Base-by-base conservation (phyloP, 345 rosid species). In the Excoecaria agallocha region DNA sequence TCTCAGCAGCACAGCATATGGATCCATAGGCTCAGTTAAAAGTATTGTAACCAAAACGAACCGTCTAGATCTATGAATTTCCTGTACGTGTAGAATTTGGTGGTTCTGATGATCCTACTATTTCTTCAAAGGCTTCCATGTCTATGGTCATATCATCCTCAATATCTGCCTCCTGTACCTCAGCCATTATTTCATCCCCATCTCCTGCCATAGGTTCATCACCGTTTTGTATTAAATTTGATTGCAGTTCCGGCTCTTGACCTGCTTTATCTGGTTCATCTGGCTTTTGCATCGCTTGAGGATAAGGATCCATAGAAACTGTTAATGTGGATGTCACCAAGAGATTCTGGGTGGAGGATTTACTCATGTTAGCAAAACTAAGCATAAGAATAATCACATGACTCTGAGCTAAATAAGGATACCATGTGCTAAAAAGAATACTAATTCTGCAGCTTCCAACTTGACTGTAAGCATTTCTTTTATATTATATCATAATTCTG, bases 291-390 rank as follows among this genome's bases (percentile, higher is more conserved):
- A 38, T 78, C 62, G 71, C 70, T 84, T 84, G 85, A 11, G 85
- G 83, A 77, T 77, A 85, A 20, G 89, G 84, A 19, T 89, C 86
- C 25, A 78, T 49, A 73, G 89, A 84, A 80, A 81, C 62, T 12
- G 82, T 80, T 80, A 93, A 59, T 73, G 82, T 87, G 65, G 98
- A 88, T 56, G 96, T 89, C 67, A 93, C 98, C 85, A 86, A 77
- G 79, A 93, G 84, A 82, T 90, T 93, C 98, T 93, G 86, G 72
- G 71, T 51, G 20, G 12, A 30, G 30, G 25, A 67, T 41, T 22
- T 43, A 12, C 38, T 16, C 12, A 20, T 39, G 35, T 73, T 52
- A 63, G 51, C 24, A 49, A 25, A 69, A 50, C 41, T 51, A 35
- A 6, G 72, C n/a, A 16, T 69, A 35, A 11, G 59, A 17, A 68